Evolutionary conservation across 495 filamentous ascomycete species (phyloP).

Genomic region (Penicillium salamii): DNA sequence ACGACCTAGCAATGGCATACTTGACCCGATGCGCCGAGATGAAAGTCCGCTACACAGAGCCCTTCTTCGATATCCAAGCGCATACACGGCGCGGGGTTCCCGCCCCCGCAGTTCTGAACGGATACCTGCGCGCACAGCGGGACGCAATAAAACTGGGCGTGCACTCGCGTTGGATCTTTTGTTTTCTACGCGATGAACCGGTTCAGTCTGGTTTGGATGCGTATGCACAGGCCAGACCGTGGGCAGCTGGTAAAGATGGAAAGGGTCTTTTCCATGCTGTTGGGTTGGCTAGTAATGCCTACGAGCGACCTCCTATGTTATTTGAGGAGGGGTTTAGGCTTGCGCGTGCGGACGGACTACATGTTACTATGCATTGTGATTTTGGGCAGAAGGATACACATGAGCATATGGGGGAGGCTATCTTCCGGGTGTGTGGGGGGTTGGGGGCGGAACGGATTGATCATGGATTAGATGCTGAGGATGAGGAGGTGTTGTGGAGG

Average conservation of each 20-base stretch:
- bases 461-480: conserved; percentile 39
- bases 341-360: conserved; percentile 34
- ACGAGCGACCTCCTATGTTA: conserved; percentile 34
- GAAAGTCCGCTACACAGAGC: conserved; percentile 43
- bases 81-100: conserved; percentile 37
- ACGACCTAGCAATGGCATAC: conserved; percentile 42
- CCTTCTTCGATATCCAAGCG: conserved; percentile 45
- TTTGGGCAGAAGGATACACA: conserved; percentile 40
- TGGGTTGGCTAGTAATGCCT: conserved; percentile 43
- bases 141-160: conserved; percentile 26
- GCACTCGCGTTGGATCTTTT: conserved; percentile 36
- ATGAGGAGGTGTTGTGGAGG: conserved; percentile 27
- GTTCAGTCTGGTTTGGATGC: conserved; percentile 24
- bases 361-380: conserved; percentile 44
- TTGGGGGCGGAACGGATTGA: conserved; percentile 38
- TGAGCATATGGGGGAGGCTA: conserved; percentile 34
- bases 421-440: conserved; percentile 28
- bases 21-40: conserved; percentile 26
- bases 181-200: conserved; percentile 38
- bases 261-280: conserved; percentile 39
- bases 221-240: conserved; percentile 25
- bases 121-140: conserved; percentile 32
- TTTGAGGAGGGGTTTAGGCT: conserved; percentile 35
- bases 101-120: conserved; percentile 29
- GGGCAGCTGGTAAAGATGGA: conserved; percentile 24